phyloP scores from a whole-genome alignment of 176 grass and related monocot species.

The Aegilops sharonensis region DNA sequence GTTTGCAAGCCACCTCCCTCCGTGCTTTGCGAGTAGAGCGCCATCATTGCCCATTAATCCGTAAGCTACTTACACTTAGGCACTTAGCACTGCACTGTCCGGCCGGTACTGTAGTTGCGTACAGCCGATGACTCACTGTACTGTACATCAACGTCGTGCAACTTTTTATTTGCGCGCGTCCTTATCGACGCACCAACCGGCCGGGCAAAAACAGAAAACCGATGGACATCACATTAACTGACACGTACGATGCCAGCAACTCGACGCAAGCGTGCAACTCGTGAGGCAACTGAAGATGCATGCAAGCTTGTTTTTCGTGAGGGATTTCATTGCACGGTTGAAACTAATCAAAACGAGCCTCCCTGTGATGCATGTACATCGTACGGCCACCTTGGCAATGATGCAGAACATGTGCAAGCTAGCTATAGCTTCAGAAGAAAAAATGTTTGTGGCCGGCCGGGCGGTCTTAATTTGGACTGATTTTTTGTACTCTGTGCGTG shows the following conservation, averaged over 20 bases:
- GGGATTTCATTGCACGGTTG: too few species aligned
- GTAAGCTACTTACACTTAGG: slow-evolving; percentile 17
- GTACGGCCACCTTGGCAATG: too few species aligned
- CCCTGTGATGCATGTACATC: too few species aligned
- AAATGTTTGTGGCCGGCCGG: neutral
- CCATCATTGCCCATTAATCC: slow-evolving; percentile 20
- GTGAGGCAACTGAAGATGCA: too few species aligned
- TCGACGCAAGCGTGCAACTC: too few species aligned
- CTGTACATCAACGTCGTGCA: neutral
- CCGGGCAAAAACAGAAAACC: too few species aligned
- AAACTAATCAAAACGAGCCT: too few species aligned
- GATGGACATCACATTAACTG: too few species aligned
- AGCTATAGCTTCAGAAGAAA: neutral
- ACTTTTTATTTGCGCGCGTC: neutral
- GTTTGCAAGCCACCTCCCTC: slow-evolving; percentile 36
- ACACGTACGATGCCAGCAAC: too few species aligned
- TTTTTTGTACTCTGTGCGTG: neutral
- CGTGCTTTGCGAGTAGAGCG: slow-evolving; percentile 15
- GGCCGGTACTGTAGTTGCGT: neutral
- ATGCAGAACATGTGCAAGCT: neutral
- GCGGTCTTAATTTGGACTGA: neutral
- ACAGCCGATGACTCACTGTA: neutral
- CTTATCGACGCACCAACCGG: neutral
- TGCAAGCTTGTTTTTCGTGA: neutral
- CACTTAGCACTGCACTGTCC: neutral